Conservation (phyloP, 768 basidiomycete species). For the Xanthoconium stramineum region DNA sequence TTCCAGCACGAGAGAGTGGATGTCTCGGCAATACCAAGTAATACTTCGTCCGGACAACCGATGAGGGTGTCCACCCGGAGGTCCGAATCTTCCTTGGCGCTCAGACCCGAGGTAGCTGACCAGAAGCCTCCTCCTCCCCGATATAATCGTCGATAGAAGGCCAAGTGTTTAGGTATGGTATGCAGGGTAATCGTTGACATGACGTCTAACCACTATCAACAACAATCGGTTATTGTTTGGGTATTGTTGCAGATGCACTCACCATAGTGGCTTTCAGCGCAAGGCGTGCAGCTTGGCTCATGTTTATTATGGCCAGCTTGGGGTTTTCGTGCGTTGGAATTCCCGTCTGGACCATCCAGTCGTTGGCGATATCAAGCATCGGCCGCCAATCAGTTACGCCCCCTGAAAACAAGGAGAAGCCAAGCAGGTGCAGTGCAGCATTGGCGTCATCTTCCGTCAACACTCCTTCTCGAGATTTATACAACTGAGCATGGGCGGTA, state of each 20-base stretch:
- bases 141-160: conserved; percentile 65
- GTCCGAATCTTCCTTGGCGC: conserved; percentile 38
- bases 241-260: conserved; percentile 7
- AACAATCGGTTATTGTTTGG: conserved; percentile 14
- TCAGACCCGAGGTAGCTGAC: conserved; percentile 29
- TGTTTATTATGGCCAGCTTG: conserved; percentile 50
- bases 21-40: conserved; percentile 73
- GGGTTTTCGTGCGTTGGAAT: conserved; percentile 65
- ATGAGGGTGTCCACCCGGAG: conserved; percentile 65
- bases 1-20: conserved; percentile 79
- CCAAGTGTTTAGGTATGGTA: conserved; percentile 62
- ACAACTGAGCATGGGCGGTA: conserved; percentile 63
- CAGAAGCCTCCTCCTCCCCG: conserved; percentile 49
- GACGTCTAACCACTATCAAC: conserved; percentile 70
- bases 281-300: conserved; percentile 52
- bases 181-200: conserved; percentile 62
- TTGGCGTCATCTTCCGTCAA: conserved; percentile 70
- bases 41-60: conserved; percentile 76
- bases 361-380: conserved; percentile 66
- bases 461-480: conserved; percentile 49
- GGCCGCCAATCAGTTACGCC: conserved; percentile 67
- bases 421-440: conserved; percentile 75
- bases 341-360: conserved; percentile 72
- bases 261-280: conserved; percentile 74
- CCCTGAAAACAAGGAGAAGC: conserved; percentile 68